phyloP scores from a whole-genome alignment of 768 basidiomycete genomes.

The Leccinum rimulosum region DNA sequence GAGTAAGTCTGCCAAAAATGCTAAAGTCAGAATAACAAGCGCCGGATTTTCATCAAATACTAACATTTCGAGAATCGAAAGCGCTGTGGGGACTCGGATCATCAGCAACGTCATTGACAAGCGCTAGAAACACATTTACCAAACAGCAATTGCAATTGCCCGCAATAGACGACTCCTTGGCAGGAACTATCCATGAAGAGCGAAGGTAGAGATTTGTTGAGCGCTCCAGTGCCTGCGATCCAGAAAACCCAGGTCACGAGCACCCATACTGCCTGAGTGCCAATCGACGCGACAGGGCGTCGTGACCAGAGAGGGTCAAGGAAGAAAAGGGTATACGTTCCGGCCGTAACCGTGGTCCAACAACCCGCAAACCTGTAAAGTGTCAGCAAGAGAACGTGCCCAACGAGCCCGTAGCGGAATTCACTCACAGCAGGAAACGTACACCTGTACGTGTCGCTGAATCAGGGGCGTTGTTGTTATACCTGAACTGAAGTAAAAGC shows the following conservation, averaged over 20 bases:
- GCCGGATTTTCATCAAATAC: constrained; percentile 13
- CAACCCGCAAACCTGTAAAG: constrained; percentile 50
- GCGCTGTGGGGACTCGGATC: constrained; percentile 25
- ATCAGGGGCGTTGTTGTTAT: constrained; percentile 52
- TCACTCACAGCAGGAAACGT: constrained; percentile 48
- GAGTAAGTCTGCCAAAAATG: constrained; percentile 35
- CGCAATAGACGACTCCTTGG: constrained; percentile 46
- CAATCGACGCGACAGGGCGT: constrained; percentile 52
- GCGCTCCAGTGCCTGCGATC: constrained; percentile 52
- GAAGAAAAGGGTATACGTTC: constrained; percentile 54
- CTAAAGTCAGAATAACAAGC: constrained; percentile 8
- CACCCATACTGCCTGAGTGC: constrained; percentile 59
- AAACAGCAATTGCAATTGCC: constrained; percentile 53
- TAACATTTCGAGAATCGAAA: constrained; percentile 55
- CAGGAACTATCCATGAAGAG: constrained; percentile 44
- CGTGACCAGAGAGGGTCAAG: constrained; percentile 58
- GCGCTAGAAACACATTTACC: constrained; percentile 33
- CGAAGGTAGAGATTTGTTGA: constrained; percentile 49
- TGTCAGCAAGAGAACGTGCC: constrained; percentile 5
- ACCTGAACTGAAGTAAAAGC: constrained; percentile 56
- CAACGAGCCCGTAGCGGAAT: background rate
- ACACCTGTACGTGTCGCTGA: constrained; percentile 41
- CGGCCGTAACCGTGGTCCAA: constrained; percentile 58
- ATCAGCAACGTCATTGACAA: background rate
- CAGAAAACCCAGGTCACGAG: constrained; percentile 59